Conservation (phyloP, 352 stramenopile species). For the Phytophthora megakarya region DNA sequence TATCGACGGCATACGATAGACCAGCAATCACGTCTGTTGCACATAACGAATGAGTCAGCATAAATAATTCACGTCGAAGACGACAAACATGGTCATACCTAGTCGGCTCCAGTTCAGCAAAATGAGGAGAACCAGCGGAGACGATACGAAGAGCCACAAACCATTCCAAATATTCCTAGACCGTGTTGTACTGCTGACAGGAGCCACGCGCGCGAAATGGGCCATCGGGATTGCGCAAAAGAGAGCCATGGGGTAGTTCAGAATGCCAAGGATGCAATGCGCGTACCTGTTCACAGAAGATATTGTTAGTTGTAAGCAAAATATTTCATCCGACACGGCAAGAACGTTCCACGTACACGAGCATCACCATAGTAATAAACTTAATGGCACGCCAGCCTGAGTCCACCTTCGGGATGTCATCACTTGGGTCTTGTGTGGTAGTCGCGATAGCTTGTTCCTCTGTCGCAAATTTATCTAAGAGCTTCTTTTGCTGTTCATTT, state of each 20-base stretch:
- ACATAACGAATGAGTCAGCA: constrained; percentile 10
- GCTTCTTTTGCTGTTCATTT: constrained; percentile 31
- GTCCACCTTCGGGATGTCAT: constrained; percentile 35
- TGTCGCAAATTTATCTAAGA: not conserved
- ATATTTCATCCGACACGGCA: no score
- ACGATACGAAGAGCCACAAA: constrained; percentile 63
- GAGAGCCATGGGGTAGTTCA: constrained; percentile 86
- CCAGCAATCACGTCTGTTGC: constrained; percentile 28
- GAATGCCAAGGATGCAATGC: constrained; percentile 75
- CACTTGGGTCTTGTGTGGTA: not conserved
- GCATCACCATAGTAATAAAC: constrained; percentile 53
- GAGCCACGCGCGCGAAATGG: constrained; percentile 62
- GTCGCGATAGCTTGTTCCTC: not conserved
- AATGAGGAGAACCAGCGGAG: constrained; percentile 46
- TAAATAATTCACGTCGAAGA: not conserved
- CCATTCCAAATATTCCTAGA: constrained; percentile 36
- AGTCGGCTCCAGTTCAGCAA: constrained; percentile 30
- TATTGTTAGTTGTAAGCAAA: constrained; percentile 7
- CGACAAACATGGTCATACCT: constrained; percentile 20
- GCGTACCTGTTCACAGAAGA: constrained; percentile 42
- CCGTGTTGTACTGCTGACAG: constrained; percentile 26
- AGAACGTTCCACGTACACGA: constrained; percentile 48
- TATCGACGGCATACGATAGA: constrained; percentile 46
- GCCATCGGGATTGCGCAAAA: constrained; percentile 68
- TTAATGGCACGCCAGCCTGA: constrained; percentile 63